Evolutionary conservation across 306 rosid genomes (phyloP).

Genomic region (Rosa rugosa): DNA sequence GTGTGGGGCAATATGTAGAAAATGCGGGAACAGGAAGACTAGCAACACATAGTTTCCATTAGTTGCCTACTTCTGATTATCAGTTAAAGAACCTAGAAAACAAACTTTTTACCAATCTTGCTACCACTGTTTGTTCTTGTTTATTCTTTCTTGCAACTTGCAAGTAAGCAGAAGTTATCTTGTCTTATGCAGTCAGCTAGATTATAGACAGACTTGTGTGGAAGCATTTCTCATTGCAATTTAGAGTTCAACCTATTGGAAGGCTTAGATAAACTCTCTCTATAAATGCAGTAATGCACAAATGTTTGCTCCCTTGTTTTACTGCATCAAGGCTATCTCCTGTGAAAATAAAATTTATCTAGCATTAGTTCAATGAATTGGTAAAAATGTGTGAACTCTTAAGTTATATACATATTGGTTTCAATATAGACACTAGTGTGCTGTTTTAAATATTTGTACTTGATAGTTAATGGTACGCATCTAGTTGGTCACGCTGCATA

Average conservation of each 20-base stretch:
- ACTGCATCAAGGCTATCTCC: not conserved
- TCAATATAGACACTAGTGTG: not conserved
- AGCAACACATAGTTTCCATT: not conserved
- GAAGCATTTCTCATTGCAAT: not conserved
- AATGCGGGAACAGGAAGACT: not conserved
- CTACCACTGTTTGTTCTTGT: not conserved
- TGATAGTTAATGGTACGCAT: not conserved
- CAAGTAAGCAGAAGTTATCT: not conserved
- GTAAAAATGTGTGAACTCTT: not conserved
- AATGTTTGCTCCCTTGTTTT: not conserved
- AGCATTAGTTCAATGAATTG: not conserved
- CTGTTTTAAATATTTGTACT: not conserved
- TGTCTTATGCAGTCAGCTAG: not conserved
- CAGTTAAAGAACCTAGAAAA: conserved; percentile 1
- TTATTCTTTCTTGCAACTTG: not conserved
- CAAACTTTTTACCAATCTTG: no score
- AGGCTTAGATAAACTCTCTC: not conserved
- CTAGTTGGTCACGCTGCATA: conserved; percentile 6
- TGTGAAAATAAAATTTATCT: not conserved
- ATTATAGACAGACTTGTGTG: not conserved
- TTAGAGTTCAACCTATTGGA: not conserved
- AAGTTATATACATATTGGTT: not conserved
- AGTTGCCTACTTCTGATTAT: not conserved
- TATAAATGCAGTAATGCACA: not conserved
- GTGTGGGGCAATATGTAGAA: not conserved